Conservation (phyloP, 106 monocot species). For the Dendrobium nobile region DNA sequence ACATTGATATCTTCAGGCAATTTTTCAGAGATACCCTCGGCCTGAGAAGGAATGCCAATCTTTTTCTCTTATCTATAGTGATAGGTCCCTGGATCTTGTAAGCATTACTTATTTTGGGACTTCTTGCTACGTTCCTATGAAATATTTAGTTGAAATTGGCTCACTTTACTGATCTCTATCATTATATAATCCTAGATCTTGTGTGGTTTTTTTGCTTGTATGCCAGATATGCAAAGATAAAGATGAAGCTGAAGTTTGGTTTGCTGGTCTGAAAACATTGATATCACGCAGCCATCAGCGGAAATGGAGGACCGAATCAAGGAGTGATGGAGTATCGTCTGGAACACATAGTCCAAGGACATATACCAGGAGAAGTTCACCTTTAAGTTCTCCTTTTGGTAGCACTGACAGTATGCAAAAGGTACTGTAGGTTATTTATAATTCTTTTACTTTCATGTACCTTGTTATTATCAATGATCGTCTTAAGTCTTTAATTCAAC, state of each 20-base stretch:
- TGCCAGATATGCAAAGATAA: constrained; percentile 95
- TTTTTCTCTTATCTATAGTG: constrained; percentile 89
- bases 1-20: constrained; percentile 46
- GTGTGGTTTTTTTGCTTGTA: not conserved
- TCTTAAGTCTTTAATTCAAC: constrained; percentile 8
- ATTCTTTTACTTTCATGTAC: constrained; percentile 7
- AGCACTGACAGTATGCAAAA: constrained; percentile 69
- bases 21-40: constrained; percentile 93
- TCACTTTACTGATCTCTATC: constrained; percentile 1
- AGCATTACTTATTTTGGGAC: constrained; percentile 14
- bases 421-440: constrained; percentile 28
- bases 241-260: constrained; percentile 99
- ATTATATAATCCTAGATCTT: not conserved
- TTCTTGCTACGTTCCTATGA: constrained; percentile 9
- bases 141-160: constrained; percentile 32
- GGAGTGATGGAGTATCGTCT: constrained; percentile 84
- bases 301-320: constrained; percentile 75
- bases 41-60: constrained; percentile 99
- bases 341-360: constrained; percentile 78
- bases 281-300: constrained; percentile 77
- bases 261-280: constrained; percentile 93
- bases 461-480: constrained; percentile 6
- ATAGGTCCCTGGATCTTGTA: constrained; percentile 93
- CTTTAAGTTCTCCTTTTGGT: constrained; percentile 71
- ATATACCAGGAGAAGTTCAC: constrained; percentile 66